Percentiles rank a stretch among this genome's conserved stretches.
phyloP scores from a whole-genome alignment of 164 flowering plant species.

The Aristolochia fimbriata region DNA sequence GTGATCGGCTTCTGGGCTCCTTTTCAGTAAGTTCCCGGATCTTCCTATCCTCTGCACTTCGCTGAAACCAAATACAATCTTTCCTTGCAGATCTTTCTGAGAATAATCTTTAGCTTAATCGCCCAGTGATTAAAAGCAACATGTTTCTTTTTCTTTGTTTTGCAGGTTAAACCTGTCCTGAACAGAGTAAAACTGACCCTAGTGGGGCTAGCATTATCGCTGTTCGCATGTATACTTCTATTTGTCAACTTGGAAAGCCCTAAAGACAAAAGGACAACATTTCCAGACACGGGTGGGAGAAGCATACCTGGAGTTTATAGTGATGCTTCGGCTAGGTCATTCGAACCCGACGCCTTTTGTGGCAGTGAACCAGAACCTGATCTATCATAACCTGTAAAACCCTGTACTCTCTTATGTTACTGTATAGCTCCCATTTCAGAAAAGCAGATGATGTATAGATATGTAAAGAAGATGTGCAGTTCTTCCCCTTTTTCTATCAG shows the following conservation, averaged over 20 bases:
- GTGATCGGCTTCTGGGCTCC: slow-evolving; percentile 89
- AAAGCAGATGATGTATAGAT: not conserved
- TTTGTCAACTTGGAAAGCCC: slow-evolving; percentile 38
- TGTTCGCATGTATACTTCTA: slow-evolving; percentile 36
- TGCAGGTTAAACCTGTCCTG: slow-evolving; percentile 86
- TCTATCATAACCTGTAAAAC: slow-evolving; percentile 9
- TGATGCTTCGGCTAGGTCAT: slow-evolving; percentile 76
- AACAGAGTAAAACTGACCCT: slow-evolving; percentile 67
- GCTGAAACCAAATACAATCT: not conserved
- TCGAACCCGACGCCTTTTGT: slow-evolving; percentile 89
- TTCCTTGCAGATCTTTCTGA: not conserved
- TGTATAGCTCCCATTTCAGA: not conserved
- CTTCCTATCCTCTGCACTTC: not conserved
- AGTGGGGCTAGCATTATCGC: slow-evolving; percentile 47
- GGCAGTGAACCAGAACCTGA: slow-evolving; percentile 38
- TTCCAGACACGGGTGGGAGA: slow-evolving; percentile 29
- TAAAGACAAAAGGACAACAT: slow-evolving; percentile 14
- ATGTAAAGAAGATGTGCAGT: not conserved
- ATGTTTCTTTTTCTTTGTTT: not conserved
- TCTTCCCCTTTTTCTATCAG: too few species aligned
- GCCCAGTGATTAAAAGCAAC: not conserved
- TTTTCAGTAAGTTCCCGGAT: slow-evolving; percentile 46
- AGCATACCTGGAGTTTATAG: slow-evolving; percentile 70
- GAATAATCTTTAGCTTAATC: not conserved
- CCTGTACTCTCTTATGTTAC: not conserved